Percentiles rank a stretch among this genome's conserved stretches.
These are phyloP conservation scores for Backusella luteola DNA, from an alignment of 192 early-diverging fungal species.

Conservation along the genomic window DNA sequence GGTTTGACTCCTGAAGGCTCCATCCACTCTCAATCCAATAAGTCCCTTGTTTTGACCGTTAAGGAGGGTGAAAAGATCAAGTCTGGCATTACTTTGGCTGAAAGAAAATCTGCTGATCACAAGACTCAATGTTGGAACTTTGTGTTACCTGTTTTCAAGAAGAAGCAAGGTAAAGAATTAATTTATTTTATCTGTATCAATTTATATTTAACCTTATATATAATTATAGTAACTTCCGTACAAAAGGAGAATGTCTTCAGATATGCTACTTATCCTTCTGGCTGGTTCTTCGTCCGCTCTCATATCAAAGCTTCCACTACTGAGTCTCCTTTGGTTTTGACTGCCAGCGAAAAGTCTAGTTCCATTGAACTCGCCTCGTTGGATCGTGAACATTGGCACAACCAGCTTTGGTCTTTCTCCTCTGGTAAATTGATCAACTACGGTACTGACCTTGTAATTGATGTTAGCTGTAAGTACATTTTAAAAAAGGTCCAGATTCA, in stretches of 20 bases:
- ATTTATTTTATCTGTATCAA: neutral
- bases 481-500: neutral
- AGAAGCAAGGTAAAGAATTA: conserved; percentile 23
- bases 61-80: conserved; percentile 18
- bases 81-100: conserved; percentile 17
- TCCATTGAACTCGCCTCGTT: conserved; percentile 6
- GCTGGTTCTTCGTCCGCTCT: conserved; percentile 33
- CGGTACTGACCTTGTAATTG: conserved; percentile 15
- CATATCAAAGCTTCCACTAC: conserved; percentile 1
- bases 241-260: conserved; percentile 15
- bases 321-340: conserved; percentile 21
- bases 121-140: conserved; percentile 35
- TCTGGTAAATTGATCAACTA: conserved; percentile 28
- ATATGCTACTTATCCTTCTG: conserved; percentile 31
- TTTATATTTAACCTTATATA: neutral
- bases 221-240: conserved; percentile 10
- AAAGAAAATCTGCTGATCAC: neutral
- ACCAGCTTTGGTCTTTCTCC: conserved; percentile 28
- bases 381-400: conserved; percentile 16
- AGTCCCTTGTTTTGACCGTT: conserved; percentile 21
- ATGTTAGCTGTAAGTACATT: conserved; percentile 21
- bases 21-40: conserved; percentile 17
- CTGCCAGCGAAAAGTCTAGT: neutral
- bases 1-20: conserved; percentile 23
- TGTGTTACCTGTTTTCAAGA: conserved; percentile 36